A percentile compares a stretch with the other conserved stretches of the same genome.
Evolutionary conservation across 768 basidiomycete species (phyloP).

Genomic region (Trametes sanguinea): DNA sequence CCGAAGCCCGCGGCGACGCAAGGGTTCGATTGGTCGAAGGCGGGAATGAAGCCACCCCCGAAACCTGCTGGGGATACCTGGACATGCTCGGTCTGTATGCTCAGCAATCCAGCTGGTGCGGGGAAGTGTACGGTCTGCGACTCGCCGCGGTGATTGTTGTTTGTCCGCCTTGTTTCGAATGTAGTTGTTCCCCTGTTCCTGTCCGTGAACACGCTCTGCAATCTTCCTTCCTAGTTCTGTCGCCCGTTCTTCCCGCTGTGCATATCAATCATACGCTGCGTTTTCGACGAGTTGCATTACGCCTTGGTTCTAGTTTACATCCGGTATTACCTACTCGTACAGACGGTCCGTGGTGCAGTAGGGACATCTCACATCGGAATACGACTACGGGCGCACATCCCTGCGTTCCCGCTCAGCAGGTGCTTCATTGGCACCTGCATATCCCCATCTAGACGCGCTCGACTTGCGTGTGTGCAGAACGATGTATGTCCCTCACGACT

Average conservation of each 20-base stretch:
- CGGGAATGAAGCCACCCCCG: constrained; percentile 29
- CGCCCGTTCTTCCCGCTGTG: not conserved
- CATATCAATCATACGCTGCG: not conserved
- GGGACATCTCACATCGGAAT: constrained; percentile 5
- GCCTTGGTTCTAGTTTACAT: constrained; percentile 16
- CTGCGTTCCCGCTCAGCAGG: not conserved
- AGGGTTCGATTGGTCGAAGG: constrained; percentile 36
- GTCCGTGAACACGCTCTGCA: constrained; percentile 9
- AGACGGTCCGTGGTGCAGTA: constrained; percentile 19
- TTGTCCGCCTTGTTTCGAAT: constrained; percentile 14
- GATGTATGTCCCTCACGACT: not conserved
- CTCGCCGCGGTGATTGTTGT: constrained; percentile 28
- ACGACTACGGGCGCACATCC: not conserved
- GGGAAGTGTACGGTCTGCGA: constrained; percentile 54
- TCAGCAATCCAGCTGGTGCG: constrained; percentile 48
- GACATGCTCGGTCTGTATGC: constrained; percentile 31
- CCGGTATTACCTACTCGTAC: constrained; percentile 23
- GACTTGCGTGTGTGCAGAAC: not conserved
- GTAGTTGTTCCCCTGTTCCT: constrained; percentile 4
- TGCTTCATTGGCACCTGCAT: not conserved
- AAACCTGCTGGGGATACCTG: constrained; percentile 24
- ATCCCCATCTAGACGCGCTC: not conserved
- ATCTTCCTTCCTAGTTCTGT: not conserved
- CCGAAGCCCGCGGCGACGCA: constrained; percentile 19
- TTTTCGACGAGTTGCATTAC: constrained; percentile 1